phyloP scores from a whole-genome alignment of 352 stramenopile genomes.

The Pythium oligandrum region DNA sequence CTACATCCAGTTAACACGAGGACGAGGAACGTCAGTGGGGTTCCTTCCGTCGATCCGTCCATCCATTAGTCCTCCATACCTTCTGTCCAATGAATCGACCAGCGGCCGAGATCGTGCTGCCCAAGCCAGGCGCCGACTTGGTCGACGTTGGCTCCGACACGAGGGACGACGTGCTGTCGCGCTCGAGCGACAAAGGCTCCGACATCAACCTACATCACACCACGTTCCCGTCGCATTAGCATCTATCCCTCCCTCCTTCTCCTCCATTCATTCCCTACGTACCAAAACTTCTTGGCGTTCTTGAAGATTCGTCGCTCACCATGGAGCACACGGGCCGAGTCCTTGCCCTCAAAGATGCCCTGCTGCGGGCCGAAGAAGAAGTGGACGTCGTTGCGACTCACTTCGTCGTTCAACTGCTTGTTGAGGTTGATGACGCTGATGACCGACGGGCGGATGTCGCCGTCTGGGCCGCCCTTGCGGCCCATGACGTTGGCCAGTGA shows the following conservation, averaged over 20 bases:
- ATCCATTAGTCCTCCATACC: conserved; percentile 15
- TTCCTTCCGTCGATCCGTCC: not conserved
- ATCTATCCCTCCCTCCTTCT: too few species aligned
- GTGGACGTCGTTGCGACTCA: conserved; percentile 53
- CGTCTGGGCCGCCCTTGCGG: conserved; percentile 44
- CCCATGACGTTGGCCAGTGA: conserved; percentile 66
- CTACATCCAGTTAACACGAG: conserved; percentile 9
- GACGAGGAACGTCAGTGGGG: not conserved
- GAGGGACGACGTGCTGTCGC: conserved; percentile 74
- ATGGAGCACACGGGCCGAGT: conserved; percentile 80
- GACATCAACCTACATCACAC: conserved; percentile 56
- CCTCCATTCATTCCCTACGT: conserved; percentile 1
- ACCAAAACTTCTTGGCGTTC: conserved; percentile 74
- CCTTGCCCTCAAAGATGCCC: conserved; percentile 61
- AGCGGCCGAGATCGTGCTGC: conserved; percentile 62
- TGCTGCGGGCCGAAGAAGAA: conserved; percentile 79
- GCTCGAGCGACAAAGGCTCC: conserved; percentile 74
- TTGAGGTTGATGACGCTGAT: conserved; percentile 66
- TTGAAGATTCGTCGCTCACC: conserved; percentile 86
- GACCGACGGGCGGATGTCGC: conserved; percentile 54
- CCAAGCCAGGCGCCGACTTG: conserved; percentile 28
- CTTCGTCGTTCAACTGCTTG: conserved; percentile 61
- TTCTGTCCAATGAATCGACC: conserved; percentile 77
- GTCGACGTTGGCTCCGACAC: conserved; percentile 44
- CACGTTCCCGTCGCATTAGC: not conserved